Evolutionary conservation across 2,329 filamentous ascomycete genomes (phyloP), one percentile per base, ranked within the genome.

Genomic region (Penicillium polonicum): DNA sequence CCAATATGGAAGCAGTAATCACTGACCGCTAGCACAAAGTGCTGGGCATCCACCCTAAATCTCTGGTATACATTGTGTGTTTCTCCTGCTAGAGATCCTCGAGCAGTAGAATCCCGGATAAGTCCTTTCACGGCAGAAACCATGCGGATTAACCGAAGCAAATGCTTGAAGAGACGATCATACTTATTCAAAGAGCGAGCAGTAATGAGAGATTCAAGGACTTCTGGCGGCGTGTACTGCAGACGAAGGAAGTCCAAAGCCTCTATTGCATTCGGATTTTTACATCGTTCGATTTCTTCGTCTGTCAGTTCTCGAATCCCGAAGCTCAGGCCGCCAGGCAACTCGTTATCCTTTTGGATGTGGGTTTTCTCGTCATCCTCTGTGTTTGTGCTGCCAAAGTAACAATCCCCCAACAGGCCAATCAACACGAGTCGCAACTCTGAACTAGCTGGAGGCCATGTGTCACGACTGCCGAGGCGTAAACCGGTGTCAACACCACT

Each of bases 181-280:
- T 97, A 97, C 65, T 91, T 91, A 54, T 86, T 79, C 12, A 97
- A 76, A 1, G 88, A 83, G 0, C 80, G 72, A 0, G 85, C 80
- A 0, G 91, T 92, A 42, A 99, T 87, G 60, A 97, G 82, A 0
- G 86, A 80, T 41, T 87, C 81, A 0, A 97, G 79, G 1, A 90
- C 85, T 0, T 83, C 74, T 0, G 92, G 88, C 0, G 92, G 82
- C 41, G 88, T 89, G 75, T 97, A 97, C 45, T 92, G 89, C 8
- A 99, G 78, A 2, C 91, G 86, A 17, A 99, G 80, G 68, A 99
- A 97, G 74, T 97, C 94, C n/a, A 97, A 80, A 0, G 94, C 94
- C 70, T 93, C 87, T 19, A 97, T 82, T 0, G 88, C 89, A 69
- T 90, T 84, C 0, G 91, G 87, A 66, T 97, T 85, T 81, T 95